Base-by-base conservation (phyloP, 2,329 filamentous ascomycete species). In the Fusarium floridanum region DNA sequence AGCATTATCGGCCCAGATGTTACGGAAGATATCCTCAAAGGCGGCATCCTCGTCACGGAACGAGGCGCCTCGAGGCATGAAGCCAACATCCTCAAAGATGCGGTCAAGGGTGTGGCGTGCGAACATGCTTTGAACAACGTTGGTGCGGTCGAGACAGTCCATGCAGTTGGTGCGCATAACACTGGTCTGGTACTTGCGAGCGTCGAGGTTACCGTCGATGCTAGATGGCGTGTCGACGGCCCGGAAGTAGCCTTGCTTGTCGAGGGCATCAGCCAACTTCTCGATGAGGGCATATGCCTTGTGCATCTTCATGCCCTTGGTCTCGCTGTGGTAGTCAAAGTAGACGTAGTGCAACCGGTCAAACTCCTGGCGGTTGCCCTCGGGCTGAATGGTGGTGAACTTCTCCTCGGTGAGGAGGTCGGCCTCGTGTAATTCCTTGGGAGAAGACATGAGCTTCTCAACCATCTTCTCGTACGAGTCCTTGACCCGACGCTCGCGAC, bases 151-250 rank as follows among this genome's bases (percentile, higher is more conserved):
- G 16, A 99, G 90, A 76, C 97, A 99, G 84, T 99, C 97, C 97
- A 99, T 99, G 85, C 97, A 99, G 83, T 99, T 99, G 43, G 97
- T 98, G 64, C 97, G 92, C 74, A 99, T 95, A 17, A 98, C 95
- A 71, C 94, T 95, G 1, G 91, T 94, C 86, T 99, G 97, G 74
- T 91, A 88, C 71, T 90, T 92, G 73, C 95, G 92, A 37, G 95
- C 90, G 78, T 98, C 96, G 14, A 98, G 88, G 20, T 90, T 91
- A 34, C 93, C 93, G 68, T 91, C 88, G 60, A 87, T 82, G 76
- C 91, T 90, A 50, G 91, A 93, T 2, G 95, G 94, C 86, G 93
- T 93, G 82, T 98, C 95, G 32, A 96, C 91, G 41, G 94, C 96
- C 72, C 95, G 93, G 88, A 98, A 99, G 85, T 99, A 99, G 76